phyloP scores from a whole-genome alignment of 805 yeast genomes.

The Metschnikowia matae region DNA sequence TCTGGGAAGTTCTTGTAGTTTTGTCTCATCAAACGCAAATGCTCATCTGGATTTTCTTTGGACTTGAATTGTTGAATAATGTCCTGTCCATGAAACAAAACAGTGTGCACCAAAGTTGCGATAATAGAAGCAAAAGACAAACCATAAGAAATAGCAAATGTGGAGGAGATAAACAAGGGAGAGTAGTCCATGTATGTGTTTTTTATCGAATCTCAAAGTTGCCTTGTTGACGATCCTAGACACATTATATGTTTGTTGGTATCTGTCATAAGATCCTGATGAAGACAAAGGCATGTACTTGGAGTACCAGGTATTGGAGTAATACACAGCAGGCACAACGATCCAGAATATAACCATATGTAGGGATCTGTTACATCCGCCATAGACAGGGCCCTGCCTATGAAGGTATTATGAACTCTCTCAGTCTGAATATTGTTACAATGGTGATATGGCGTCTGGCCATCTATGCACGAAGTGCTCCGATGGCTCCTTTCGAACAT shows the following conservation, averaged over 20 bases:
- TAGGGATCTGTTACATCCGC: too few relatives aligned
- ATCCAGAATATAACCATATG: conserved; percentile 47
- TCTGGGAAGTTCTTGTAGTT: conserved; percentile 40
- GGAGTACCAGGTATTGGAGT: conserved; percentile 55
- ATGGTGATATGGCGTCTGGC: too few relatives aligned
- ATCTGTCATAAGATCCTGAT: conserved; percentile 49
- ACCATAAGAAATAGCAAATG: conserved; percentile 59
- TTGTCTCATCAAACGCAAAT: conserved; percentile 50
- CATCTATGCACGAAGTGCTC: too few relatives aligned
- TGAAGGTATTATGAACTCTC: too few relatives aligned
- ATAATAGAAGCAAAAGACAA: conserved; percentile 55
- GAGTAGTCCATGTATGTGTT: conserved; percentile 55
- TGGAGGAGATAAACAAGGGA: conserved; percentile 57
- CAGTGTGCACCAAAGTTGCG: conserved; percentile 56
- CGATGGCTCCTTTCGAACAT: too few relatives aligned
- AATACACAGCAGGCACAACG: conserved; percentile 49
- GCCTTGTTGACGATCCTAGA: conserved; percentile 40
- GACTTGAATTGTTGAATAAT: conserved; percentile 32
- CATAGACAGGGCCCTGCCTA: too few relatives aligned
- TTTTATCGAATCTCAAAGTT: conserved; percentile 40
- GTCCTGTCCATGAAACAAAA: conserved; percentile 54
- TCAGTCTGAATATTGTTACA: too few relatives aligned
- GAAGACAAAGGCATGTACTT: conserved; percentile 56
- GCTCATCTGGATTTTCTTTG: conserved; percentile 39
- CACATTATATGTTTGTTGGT: conserved; percentile 48